Base-by-base conservation (phyloP, 768 basidiomycete species). In the Pluteus cervinus region DNA sequence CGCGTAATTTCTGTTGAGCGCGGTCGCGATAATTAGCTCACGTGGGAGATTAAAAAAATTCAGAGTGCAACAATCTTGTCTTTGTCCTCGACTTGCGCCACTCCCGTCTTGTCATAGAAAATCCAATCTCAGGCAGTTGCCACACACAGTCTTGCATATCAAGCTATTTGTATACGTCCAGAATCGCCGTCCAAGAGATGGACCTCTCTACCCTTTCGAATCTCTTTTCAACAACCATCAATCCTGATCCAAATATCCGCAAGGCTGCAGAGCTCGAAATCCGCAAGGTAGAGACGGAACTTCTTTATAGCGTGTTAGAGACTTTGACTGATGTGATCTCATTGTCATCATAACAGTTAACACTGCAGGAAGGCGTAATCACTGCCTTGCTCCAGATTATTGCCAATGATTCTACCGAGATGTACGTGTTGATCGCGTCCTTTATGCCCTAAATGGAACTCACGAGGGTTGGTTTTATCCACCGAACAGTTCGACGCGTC, bases 211-310 rank as follows among this genome's bases (percentile, higher is more conserved):
- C 77, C 10, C 68, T 91, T 39, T 81, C 84, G 6, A 74, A 76
- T 48, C 77, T 91, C 34, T 90, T 91, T 53, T 71, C 84, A 5
- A 80, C 82, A 22, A 88, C 87, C 5, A 81, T 78, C 61, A 86
- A 73, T 52, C 71, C 83, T 5, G 86, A 94, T 62, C 86, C 89
- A 36, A 91, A 91, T 66, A 75, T 83, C 42, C 81, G 89, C 48
- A 87, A 87, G 53, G 67, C 85, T 24, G 85, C 81, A 30, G 90
- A 94, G 59, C 75, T 92, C 21, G 77, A 92, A 58, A 86, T 94
- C 52, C 79, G 86, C 49, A 89, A 85, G 73, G 90, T 87, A 49
- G 30, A 46, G 24, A 9, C 36, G 21, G 22, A 29, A 30, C 17
- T 32, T 34, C 24, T n/a, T 36, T 43, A 7, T 7, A 14, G 24